A percentile compares a stretch with the other conserved stretches of the same genome.
phyloP scores from a whole-genome alignment of 371 early-diverging fungal genomes.

The Aphelidium insulamus region DNA sequence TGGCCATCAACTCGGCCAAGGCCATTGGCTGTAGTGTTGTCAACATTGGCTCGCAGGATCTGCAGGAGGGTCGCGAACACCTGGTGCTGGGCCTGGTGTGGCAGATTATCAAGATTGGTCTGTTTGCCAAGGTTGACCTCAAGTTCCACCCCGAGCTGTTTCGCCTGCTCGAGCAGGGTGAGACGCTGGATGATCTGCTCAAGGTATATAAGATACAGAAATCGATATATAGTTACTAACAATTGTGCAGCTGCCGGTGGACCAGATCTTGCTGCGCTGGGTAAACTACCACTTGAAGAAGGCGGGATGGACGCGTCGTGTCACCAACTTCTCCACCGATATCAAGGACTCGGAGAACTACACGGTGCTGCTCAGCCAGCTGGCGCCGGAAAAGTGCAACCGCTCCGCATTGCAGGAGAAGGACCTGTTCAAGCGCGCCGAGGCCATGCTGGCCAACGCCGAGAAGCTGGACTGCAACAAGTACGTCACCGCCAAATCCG shows the following conservation, averaged over 20 bases:
- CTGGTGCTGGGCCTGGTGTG: slow-evolving; percentile 86
- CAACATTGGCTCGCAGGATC: slow-evolving; percentile 83
- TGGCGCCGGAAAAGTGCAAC: slow-evolving; percentile 58
- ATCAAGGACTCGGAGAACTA: slow-evolving; percentile 88
- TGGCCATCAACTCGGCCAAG: slow-evolving; percentile 91
- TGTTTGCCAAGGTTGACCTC: slow-evolving; percentile 82
- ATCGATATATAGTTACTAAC: no score
- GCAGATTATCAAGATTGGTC: slow-evolving; percentile 93
- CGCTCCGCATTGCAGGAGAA: slow-evolving; percentile 51
- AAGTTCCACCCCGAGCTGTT: slow-evolving; percentile 90
- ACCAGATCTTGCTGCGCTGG: slow-evolving; percentile 87
- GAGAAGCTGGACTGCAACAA: slow-evolving; percentile 77
- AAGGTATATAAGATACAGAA: not conserved
- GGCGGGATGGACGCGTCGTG: slow-evolving; percentile 61
- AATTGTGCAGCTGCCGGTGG: slow-evolving; percentile 75
- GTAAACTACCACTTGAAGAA: slow-evolving; percentile 92
- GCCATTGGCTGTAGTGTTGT: slow-evolving; percentile 90
- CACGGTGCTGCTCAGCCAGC: slow-evolving; percentile 71
- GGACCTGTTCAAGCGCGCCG: slow-evolving; percentile 64
- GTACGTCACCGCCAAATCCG: slow-evolving; percentile 74
- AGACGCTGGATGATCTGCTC: slow-evolving; percentile 68
- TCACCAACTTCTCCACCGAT: slow-evolving; percentile 74
- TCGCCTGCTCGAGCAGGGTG: slow-evolving; percentile 72
- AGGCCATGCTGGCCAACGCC: slow-evolving; percentile 65
- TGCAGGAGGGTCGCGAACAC: slow-evolving; percentile 82